Evolutionary conservation across 371 early-diverging fungal genomes (phyloP).

Genomic region (Mycotypha africana): DNA sequence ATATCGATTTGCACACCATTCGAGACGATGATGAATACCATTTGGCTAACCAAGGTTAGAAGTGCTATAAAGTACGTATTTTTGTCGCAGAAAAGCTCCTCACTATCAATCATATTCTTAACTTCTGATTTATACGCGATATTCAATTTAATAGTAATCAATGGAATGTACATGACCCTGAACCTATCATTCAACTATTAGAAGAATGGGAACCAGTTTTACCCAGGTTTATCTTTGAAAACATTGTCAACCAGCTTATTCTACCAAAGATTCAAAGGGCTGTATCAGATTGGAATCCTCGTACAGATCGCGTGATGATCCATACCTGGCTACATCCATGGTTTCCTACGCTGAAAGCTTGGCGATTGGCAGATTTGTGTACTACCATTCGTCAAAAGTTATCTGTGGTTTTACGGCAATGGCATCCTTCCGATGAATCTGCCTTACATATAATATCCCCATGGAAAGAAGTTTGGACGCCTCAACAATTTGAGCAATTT

Average conservation of each 20-base stretch:
- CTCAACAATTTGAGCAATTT: constrained; percentile 53
- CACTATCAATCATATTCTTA: constrained; percentile 5
- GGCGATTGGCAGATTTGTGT: constrained; percentile 51
- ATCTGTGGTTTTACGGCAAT: constrained; percentile 49
- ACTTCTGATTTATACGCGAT: too few relatives aligned
- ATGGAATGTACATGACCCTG: constrained; percentile 70
- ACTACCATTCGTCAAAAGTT: constrained; percentile 64
- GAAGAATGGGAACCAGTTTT: constrained; percentile 71
- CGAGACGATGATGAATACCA: constrained; percentile 70
- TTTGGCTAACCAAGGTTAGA: constrained; percentile 77
- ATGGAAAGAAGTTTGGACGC: constrained; percentile 68
- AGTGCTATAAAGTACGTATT: constrained; percentile 68
- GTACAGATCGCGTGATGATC: constrained; percentile 58
- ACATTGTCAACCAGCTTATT: constrained; percentile 71
- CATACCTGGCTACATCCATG: constrained; percentile 86
- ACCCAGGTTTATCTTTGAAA: constrained; percentile 69
- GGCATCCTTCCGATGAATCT: constrained; percentile 65
- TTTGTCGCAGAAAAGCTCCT: too few relatives aligned
- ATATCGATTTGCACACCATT: constrained; percentile 54
- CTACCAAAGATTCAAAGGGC: constrained; percentile 68
- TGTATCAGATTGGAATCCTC: constrained; percentile 68
- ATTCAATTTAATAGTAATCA: constrained; percentile 44
- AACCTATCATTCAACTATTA: constrained; percentile 59
- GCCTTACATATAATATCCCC: constrained; percentile 55
- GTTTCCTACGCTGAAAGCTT: constrained; percentile 65